Percentiles rank a stretch among this genome's conserved stretches.
Evolutionary conservation across 2,329 filamentous ascomycete genomes (phyloP).

Genomic region (Plenodomus tracheiphilus): DNA sequence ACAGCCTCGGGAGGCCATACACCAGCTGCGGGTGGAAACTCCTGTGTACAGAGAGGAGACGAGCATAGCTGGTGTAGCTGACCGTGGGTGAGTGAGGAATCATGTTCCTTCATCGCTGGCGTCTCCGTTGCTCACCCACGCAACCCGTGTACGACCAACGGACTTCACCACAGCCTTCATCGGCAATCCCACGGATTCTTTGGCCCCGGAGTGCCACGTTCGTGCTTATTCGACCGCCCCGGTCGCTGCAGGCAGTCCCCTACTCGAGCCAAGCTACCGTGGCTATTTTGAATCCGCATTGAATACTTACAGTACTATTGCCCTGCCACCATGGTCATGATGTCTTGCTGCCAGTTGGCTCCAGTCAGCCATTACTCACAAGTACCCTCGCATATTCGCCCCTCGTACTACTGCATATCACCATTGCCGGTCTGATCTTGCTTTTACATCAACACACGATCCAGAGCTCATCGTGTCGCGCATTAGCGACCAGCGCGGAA

Average conservation of each 20-base stretch:
- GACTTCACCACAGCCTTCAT: background rate
- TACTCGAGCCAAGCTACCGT: constrained; percentile 8
- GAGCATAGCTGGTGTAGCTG: no score
- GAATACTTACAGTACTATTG: constrained; percentile 18
- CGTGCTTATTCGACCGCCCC: constrained; percentile 12
- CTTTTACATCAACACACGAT: background rate
- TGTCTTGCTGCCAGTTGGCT: constrained; percentile 4
- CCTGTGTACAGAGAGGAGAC: no score
- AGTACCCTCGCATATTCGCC: constrained; percentile 10
- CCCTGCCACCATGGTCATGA: constrained; percentile 19
- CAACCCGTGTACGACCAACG: background rate
- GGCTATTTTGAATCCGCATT: constrained; percentile 24
- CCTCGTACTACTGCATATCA: constrained; percentile 9
- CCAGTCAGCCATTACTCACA: constrained; percentile 10
- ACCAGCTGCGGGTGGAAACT: background rate
- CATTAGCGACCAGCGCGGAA: background rate
- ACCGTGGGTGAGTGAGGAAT: background rate
- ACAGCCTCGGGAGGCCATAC: background rate
- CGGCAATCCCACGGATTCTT: background rate
- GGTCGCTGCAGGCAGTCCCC: constrained; percentile 10
- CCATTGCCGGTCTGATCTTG: background rate
- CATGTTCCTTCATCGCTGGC: no score
- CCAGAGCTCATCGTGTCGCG: constrained; percentile 1
- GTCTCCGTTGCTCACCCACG: background rate
- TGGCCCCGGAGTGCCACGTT: constrained; percentile 13